Evolutionary conservation across 2,329 filamentous ascomycete species (phyloP).

Genomic region (Verticillium dahliae): DNA sequence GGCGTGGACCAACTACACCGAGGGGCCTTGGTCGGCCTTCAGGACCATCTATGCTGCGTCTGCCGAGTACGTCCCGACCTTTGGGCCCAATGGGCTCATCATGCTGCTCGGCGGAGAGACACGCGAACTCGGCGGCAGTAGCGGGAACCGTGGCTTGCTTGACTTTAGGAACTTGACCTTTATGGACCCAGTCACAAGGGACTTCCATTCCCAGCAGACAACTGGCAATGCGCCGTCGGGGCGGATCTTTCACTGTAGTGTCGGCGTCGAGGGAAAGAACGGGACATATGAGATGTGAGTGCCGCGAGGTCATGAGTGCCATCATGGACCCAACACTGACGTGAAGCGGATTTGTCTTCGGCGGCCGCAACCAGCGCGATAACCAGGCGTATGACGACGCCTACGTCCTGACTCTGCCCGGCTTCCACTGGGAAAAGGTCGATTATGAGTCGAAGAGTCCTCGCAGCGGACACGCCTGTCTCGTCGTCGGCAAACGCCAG

Average conservation of each 20-base stretch:
- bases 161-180: slow-evolving; percentile 22
- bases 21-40: slow-evolving; percentile 12
- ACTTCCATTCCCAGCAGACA: slow-evolving; percentile 26
- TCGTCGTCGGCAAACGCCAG: slow-evolving; percentile 26
- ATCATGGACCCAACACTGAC: neutral
- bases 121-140: neutral
- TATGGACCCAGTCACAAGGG: slow-evolving; percentile 23
- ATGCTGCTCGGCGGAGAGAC: slow-evolving; percentile 24
- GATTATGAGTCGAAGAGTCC: slow-evolving; percentile 11
- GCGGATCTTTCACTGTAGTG: slow-evolving; percentile 23
- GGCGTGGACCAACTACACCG: slow-evolving; percentile 23
- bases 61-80: slow-evolving; percentile 21
- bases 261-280: slow-evolving; percentile 22
- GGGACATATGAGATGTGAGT: slow-evolving; percentile 28
- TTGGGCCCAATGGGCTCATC: slow-evolving; percentile 24
- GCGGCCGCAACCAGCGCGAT: slow-evolving; percentile 18
- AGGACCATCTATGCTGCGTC: slow-evolving; percentile 21
- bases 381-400: slow-evolving; percentile 19
- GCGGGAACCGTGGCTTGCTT: slow-evolving; percentile 8
- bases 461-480: slow-evolving; percentile 25
- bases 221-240: slow-evolving; percentile 20
- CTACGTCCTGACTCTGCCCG: slow-evolving; percentile 28
- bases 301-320: neutral
- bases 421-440: slow-evolving; percentile 27
- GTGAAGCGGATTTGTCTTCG: slow-evolving; percentile 30